Base-by-base conservation (phyloP, 164 flowering plant genomes). In the Kingdonia uniflora region DNA sequence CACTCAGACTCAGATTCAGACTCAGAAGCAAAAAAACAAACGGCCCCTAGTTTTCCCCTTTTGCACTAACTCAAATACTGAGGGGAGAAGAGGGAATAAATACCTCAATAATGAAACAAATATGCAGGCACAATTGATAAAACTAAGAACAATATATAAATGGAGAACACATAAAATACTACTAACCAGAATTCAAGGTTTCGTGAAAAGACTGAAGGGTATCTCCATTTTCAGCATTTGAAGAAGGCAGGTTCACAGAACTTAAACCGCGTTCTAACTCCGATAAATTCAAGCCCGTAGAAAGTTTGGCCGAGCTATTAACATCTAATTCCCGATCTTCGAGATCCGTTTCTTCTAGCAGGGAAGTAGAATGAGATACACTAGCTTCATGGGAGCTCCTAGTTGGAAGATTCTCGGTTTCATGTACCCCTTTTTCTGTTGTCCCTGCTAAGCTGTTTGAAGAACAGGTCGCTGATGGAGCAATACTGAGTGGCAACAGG, bases 401-500 rank as follows among this genome's bases (percentile, higher is more conserved):
- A 2, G 60, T 46, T 43, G 52, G 38, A 66, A 57, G 21, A 52
- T 24, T 40, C 43, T 51, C 57, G 59, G 68, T 81, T 51, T 69
- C 73, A 65, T 45, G 39, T 6, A 52, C 47, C 45, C 56, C 55
- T 45, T 60, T 70, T 29, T 54, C 44, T 46, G 42, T 43, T 44
- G 55, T 44, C 46, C 56, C 68, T 25, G 35, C 33, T 51, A 41
- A 15, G 19, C 66, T 52, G 43, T 54, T 8, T 7, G 57, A 33
- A 41, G 69, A 65, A 49, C 39, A 41, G 46, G 55, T 65, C 46
- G 23, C n/a, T 48, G 58, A 22, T 62, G 69, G 47, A 59, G 61
- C 49, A 72, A 40, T 47, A 59, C 83, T 74, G 68, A 20, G 55
- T 60, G 61, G 59, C 19, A 60, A 48, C 21, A 63, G 14, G 2